phyloP scores from a whole-genome alignment of 805 yeast genomes.

The Dipodascopsis tothii region DNA sequence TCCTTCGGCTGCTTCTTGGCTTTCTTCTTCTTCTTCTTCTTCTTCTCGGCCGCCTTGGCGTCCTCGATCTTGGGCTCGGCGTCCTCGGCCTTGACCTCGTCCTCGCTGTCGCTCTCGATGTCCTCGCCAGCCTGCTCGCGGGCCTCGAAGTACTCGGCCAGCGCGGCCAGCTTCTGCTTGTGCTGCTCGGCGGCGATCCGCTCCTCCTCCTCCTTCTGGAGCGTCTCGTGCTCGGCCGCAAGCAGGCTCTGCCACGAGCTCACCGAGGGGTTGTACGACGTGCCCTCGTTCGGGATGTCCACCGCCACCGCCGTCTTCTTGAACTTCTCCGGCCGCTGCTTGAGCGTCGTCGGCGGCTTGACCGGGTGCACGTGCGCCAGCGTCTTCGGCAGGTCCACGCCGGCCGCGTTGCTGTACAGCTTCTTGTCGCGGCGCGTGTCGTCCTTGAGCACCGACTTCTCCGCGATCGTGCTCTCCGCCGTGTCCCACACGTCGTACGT shows the following conservation, averaged over 20 bases:
- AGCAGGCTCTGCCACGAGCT: conserved; percentile 75
- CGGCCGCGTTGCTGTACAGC: conserved; percentile 3
- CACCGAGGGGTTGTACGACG: conserved; percentile 84
- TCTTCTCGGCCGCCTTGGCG: conserved; percentile 64
- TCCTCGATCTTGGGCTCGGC: conserved; percentile 64
- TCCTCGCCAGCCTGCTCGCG: conserved; percentile 39
- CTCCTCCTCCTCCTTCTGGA: conserved; percentile 51
- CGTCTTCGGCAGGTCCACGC: conserved; percentile 6
- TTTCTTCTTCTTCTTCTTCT: conserved; percentile 50
- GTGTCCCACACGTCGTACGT: conserved; percentile 68
- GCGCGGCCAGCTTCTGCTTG: conserved; percentile 52
- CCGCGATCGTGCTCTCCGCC: conserved; percentile 11
- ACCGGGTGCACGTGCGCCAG: conserved; percentile 4
- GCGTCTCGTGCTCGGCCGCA: conserved; percentile 55
- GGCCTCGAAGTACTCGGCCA: conserved; percentile 59
- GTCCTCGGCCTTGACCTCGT: conserved; percentile 33
- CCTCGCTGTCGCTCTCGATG: conserved; percentile 33
- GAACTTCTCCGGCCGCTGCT: conserved; percentile 52
- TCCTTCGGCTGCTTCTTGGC: conserved; percentile 51
- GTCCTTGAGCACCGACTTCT: neutral
- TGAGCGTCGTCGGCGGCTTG: conserved; percentile 41
- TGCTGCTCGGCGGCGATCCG: conserved; percentile 56
- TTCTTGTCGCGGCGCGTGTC: conserved; percentile 30
- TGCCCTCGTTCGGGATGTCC: conserved; percentile 68
- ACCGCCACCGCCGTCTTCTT: conserved; percentile 40